A percentile compares a stretch with the other conserved stretches of the same genome.
phyloP scores from a whole-genome alignment of 768 basidiomycete species.

The Hericium erinaceus region DNA sequence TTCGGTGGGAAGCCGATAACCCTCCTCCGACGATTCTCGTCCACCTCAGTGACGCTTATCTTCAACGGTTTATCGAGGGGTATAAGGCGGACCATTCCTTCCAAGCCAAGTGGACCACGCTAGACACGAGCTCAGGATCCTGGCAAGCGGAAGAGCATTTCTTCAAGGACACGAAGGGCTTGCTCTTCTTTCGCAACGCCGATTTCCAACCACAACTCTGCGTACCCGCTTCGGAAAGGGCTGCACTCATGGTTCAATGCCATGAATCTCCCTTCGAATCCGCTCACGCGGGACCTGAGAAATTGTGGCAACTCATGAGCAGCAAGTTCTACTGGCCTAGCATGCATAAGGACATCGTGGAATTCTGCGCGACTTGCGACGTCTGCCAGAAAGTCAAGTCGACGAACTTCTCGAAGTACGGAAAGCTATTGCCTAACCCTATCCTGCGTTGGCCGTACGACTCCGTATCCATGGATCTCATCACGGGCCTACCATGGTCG shows the following conservation, averaged over 20 bases:
- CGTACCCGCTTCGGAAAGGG: conserved; percentile 1
- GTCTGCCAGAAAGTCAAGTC: conserved; percentile 12
- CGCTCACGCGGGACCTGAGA: conserved; percentile 3
- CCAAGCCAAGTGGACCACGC: too few relatives aligned
- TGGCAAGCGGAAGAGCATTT: not conserved
- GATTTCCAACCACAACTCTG: conserved; percentile 12
- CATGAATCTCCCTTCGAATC: conserved; percentile 7
- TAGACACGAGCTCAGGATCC: too few relatives aligned
- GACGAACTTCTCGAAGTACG: conserved; percentile 1
- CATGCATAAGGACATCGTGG: too few relatives aligned
- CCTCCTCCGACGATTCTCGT: too few relatives aligned
- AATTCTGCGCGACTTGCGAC: conserved; percentile 2
- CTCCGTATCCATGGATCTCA: not conserved
- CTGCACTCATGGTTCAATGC: not conserved
- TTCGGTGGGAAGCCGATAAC: too few relatives aligned
- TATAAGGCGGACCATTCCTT: too few relatives aligned
- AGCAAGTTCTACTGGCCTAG: too few relatives aligned
- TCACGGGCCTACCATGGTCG: conserved; percentile 4
- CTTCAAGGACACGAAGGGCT: conserved; percentile 8
- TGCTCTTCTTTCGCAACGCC: conserved; percentile 13
- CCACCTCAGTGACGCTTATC: too few relatives aligned
- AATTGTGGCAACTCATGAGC: too few relatives aligned
- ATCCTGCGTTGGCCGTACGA: conserved; percentile 3
- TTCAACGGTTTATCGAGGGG: too few relatives aligned
- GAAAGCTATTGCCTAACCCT: conserved; percentile 2